Conservation (phyloP, 169 alveolate species). For the Plasmodium coatneyi region DNA sequence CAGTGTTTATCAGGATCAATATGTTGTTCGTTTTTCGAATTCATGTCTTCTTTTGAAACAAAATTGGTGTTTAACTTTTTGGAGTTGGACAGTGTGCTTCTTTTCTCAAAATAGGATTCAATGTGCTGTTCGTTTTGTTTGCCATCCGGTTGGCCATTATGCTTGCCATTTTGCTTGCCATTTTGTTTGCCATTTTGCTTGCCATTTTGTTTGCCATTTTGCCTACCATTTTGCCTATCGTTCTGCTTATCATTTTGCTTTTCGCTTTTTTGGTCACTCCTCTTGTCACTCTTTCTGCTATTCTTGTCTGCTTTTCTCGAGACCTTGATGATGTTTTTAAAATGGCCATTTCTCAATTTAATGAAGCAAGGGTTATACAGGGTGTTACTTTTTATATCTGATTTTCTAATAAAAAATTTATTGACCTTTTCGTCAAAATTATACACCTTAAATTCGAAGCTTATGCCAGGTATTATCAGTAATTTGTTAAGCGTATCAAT, state of each 20-base stretch:
- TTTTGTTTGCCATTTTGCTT: background rate
- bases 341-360: slow-evolving; percentile 13
- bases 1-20: background rate
- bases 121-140: slow-evolving; percentile 12
- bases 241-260: background rate
- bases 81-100: background rate
- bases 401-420: slow-evolving; percentile 32
- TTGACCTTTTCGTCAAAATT: slow-evolving; percentile 45
- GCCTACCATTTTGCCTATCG: too few relatives aligned
- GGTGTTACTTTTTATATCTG: slow-evolving; percentile 40
- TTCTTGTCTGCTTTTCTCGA: slow-evolving; percentile 11
- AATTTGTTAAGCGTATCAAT: slow-evolving; percentile 46
- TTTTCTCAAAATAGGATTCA: slow-evolving; percentile 49
- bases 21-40: background rate
- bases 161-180: background rate
- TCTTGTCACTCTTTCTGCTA: background rate
- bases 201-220: background rate
- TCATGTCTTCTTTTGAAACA: slow-evolving; percentile 1
- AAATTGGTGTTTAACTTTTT: slow-evolving; percentile 23
- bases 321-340: slow-evolving; percentile 13
- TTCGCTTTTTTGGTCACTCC: background rate
- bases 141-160: background rate
- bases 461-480: slow-evolving; percentile 51
- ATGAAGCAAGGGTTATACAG: slow-evolving; percentile 51
- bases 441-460: slow-evolving; percentile 25